Percentiles rank a stretch among this genome's conserved stretches.
Evolutionary conservation across 768 basidiomycete genomes (phyloP).

Genomic region (Mycena rosella): DNA sequence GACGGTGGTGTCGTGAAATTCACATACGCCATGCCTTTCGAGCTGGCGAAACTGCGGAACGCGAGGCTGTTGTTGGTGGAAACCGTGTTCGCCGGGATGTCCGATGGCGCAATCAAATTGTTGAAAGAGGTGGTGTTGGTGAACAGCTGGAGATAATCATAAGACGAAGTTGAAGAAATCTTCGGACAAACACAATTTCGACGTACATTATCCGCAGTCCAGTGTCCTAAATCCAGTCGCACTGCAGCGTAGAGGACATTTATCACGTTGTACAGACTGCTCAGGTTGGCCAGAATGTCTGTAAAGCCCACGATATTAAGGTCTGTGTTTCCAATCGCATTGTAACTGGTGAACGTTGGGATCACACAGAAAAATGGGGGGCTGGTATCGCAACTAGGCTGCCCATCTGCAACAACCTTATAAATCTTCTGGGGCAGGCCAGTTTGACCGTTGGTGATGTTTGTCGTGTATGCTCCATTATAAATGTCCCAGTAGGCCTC

Average conservation of each 20-base stretch:
- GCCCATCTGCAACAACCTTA: too few relatives aligned
- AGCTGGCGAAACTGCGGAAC: slow-evolving; percentile 12
- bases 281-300: slow-evolving; percentile 15
- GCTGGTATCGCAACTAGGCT: too few relatives aligned
- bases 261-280: slow-evolving; percentile 25
- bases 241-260: slow-evolving; percentile 27
- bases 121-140: slow-evolving; percentile 35
- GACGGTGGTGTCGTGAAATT: slow-evolving; percentile 16
- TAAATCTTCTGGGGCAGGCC: too few relatives aligned
- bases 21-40: slow-evolving; percentile 30
- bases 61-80: too few relatives aligned
- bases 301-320: slow-evolving; percentile 13
- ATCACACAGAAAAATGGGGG: too few relatives aligned
- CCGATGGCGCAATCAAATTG: neutral
- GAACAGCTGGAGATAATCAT: slow-evolving; percentile 16
- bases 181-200: neutral
- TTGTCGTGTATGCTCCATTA: too few relatives aligned
- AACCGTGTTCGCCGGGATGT: neutral
- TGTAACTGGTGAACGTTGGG: too few relatives aligned
- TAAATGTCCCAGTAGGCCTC: too few relatives aligned
- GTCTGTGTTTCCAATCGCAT: slow-evolving; percentile 29
- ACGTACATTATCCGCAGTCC: slow-evolving; percentile 30
- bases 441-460: too few relatives aligned
- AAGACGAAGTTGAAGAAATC: neutral
- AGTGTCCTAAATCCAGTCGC: slow-evolving; percentile 31